Evolutionary conservation across 1,139 yeast species (phyloP).

Genomic region (Geotrichum carabidarum): DNA sequence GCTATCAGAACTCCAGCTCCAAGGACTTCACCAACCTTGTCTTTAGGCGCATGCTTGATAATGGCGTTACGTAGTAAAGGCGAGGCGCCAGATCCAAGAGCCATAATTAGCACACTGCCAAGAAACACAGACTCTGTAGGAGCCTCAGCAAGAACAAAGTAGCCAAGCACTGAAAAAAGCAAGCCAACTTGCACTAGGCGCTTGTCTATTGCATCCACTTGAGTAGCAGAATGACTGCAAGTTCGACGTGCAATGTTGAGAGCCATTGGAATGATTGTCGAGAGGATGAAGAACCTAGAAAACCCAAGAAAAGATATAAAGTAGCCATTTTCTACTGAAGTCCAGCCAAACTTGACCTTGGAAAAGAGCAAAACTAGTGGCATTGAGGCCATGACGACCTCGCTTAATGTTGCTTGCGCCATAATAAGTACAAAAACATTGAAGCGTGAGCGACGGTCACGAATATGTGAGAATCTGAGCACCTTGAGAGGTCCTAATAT

Average conservation of each 20-base stretch:
- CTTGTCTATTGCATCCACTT: conserved; percentile 54
- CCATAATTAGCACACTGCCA: conserved; percentile 48
- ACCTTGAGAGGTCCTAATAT: conserved; percentile 46
- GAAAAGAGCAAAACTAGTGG: conserved; percentile 54
- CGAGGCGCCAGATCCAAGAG: conserved; percentile 24
- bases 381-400: conserved; percentile 37
- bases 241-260: conserved; percentile 38
- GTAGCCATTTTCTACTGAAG: conserved; percentile 54
- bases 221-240: conserved; percentile 25
- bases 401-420: conserved; percentile 45
- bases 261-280: conserved; percentile 43
- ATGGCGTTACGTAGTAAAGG: conserved; percentile 51
- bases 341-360: conserved; percentile 56
- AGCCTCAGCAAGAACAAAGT: conserved; percentile 40
- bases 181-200: conserved; percentile 42
- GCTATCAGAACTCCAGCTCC: conserved; percentile 35
- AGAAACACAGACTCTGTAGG: conserved; percentile 34
- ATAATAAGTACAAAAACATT: conserved; percentile 46
- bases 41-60: conserved; percentile 46
- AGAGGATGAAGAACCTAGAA: conserved; percentile 43
- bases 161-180: conserved; percentile 44
- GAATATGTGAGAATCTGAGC: conserved; percentile 38
- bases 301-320: conserved; percentile 53
- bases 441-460: conserved; percentile 41
- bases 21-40: conserved; percentile 34